Evolutionary conservation across 192 early-diverging fungal species (phyloP).

Genomic region (Allomyces javanicus): DNA sequence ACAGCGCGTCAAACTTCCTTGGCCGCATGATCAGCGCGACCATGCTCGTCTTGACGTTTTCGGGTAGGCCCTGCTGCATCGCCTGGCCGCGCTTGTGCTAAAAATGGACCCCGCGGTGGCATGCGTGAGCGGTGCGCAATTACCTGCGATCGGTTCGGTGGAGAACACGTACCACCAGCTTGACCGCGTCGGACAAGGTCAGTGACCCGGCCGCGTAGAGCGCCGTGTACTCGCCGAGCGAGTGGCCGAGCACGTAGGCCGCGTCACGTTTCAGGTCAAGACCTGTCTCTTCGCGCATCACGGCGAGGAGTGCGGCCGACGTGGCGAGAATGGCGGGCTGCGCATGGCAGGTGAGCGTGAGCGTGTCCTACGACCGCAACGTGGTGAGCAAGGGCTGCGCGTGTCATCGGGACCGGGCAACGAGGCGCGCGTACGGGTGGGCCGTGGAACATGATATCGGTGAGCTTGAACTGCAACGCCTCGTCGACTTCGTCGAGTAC

Average conservation of each 20-base stretch:
- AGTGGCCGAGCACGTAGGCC: slow-evolving; percentile 74
- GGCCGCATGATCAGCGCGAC: slow-evolving; percentile 65
- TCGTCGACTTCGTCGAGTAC: slow-evolving; percentile 85
- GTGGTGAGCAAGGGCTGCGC: background rate
- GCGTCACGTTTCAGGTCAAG: slow-evolving; percentile 50
- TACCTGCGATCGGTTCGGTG: background rate
- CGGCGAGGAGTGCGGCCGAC: slow-evolving; percentile 66
- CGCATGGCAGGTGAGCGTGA: slow-evolving; percentile 52
- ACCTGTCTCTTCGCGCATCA: slow-evolving; percentile 55
- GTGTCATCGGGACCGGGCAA: background rate
- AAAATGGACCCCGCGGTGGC: background rate
- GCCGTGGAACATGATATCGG: slow-evolving; percentile 72
- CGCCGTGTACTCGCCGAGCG: slow-evolving; percentile 79
- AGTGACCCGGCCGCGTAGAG: slow-evolving; percentile 45
- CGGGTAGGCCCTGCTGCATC: slow-evolving; percentile 61
- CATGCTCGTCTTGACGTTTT: slow-evolving; percentile 57
- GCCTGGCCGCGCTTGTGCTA: slow-evolving; percentile 61
- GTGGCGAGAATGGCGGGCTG: slow-evolving; percentile 86
- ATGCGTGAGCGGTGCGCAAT: background rate
- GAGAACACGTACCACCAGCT: slow-evolving; percentile 43
- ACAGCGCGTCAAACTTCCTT: slow-evolving; percentile 46
- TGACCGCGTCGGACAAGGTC: slow-evolving; percentile 58
- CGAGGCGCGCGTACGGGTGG: slow-evolving; percentile 23
- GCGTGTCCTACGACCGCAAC: slow-evolving; percentile 12
- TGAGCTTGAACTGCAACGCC: slow-evolving; percentile 47